Base-by-base conservation (phyloP, 208 protist genomes). In the Trypanosoma lewisi region DNA sequence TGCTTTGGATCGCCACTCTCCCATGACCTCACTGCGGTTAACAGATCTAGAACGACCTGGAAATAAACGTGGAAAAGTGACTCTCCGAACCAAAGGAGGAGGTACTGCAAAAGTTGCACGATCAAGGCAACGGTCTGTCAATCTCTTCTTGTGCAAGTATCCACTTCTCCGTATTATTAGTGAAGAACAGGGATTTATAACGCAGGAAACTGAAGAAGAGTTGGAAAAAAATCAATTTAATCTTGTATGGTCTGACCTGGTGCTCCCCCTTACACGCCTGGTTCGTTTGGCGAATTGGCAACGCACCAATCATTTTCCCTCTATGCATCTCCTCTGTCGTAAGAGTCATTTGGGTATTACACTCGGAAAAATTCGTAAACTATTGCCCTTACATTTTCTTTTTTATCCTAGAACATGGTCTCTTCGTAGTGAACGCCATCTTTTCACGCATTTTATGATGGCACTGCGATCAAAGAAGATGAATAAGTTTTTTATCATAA, bases 241-340 rank as follows among this genome's bases (percentile, higher is more conserved):
- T 75, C 50, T 98, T 17, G 89, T 93, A 71, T 98, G 95, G 95
- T 94, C 83, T 48, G 97, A 98, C 63, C 90, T 85, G 11, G 91
- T 91, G 16, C 81, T 98, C 58, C 79, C 86, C n/a, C 66, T 95
- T 33, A 91, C 93, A 34, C 73, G 87, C 19, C 74, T 98, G 14
- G 91, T 94, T 49, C 79, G 85, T 1, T 67, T 98, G 28, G 80
- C 78, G 28, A 92, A 88, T 67, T 97, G 92, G 82, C 97, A 98
- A 77, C 82, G 88, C 25, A 97, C 95, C 14, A 98, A 98, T 80
- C 97, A 98, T 74, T 98, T 98, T 72, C 94, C 96, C 4, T 89
- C 84, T 21, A 98, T 98, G 96, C 82, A 91, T 60, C 78, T 97
- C 44, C 73, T 98, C 14, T 94, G 91, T 37, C 83, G 96, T 33